These are phyloP conservation scores for Jaenimonas drosophilae DNA, from an alignment of 208 protist species.

Conservation along the genomic window DNA sequence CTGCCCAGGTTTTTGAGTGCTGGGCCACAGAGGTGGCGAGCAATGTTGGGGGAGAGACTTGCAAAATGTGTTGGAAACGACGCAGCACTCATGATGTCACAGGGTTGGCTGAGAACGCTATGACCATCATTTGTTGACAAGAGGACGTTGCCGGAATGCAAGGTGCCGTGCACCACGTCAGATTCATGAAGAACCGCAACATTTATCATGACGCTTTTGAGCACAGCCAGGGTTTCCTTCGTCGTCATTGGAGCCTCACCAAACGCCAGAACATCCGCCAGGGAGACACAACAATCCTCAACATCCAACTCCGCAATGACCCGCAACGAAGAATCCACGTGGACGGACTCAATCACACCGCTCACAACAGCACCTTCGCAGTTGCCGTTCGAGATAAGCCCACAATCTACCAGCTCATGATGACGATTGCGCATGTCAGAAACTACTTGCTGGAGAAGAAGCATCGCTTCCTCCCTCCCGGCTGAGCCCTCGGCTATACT, in stretches of 20 bases:
- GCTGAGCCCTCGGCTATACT: too few species aligned
- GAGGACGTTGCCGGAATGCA: conserved; percentile 73
- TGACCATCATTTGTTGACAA: conserved; percentile 62
- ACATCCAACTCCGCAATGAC: conserved; percentile 56
- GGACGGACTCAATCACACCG: too few species aligned
- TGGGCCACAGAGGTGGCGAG: background rate
- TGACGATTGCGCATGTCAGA: too few species aligned
- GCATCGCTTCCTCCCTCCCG: too few species aligned
- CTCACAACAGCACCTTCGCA: too few species aligned
- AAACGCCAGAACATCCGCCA: conserved; percentile 56
- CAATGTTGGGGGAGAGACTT: conserved; percentile 8
- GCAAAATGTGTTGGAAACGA: conserved; percentile 17
- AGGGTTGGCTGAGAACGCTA: conserved; percentile 36
- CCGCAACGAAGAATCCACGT: conserved; percentile 46
- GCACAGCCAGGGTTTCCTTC: conserved; percentile 27
- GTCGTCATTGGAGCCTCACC: conserved; percentile 13
- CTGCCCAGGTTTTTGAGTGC: background rate
- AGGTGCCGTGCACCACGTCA: conserved; percentile 55
- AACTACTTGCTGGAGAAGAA: too few species aligned
- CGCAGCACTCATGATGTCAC: conserved; percentile 32
- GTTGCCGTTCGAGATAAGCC: too few species aligned
- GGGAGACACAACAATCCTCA: conserved; percentile 33
- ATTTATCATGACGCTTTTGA: conserved; percentile 38
- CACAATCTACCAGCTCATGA: too few species aligned
- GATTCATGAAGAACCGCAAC: conserved; percentile 35